Evolutionary conservation across 345 rosid species (phyloP).

Genomic region (Euphorbia pulcherrima): DNA sequence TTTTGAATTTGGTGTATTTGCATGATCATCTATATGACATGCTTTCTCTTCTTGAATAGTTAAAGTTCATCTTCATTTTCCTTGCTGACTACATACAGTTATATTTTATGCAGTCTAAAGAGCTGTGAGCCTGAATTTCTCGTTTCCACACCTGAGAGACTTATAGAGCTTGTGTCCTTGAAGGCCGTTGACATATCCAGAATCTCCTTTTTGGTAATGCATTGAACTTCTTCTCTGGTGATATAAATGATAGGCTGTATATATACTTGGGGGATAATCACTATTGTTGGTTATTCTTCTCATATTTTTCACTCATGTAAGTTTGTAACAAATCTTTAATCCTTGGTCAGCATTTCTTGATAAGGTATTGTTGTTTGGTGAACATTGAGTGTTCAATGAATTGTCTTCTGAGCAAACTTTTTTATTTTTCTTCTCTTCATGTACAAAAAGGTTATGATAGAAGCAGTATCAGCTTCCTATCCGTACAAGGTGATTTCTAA

Average conservation of each 20-base stretch:
- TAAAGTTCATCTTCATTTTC: background rate
- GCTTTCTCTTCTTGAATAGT: slow-evolving; percentile 3
- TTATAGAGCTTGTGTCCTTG: slow-evolving; percentile 64
- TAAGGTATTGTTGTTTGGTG: background rate
- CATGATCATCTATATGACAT: background rate
- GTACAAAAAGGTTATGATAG: background rate
- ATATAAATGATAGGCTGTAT: background rate
- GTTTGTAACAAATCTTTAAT: background rate
- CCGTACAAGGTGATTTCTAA: background rate
- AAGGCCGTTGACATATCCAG: slow-evolving; percentile 69
- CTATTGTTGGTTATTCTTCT: background rate
- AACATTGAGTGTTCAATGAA: background rate
- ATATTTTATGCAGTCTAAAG: slow-evolving; percentile 45
- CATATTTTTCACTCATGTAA: background rate
- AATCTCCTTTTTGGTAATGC: slow-evolving; percentile 71
- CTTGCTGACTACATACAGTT: background rate
- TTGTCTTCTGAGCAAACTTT: background rate
- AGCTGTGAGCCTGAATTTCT: slow-evolving; percentile 90
- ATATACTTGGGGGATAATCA: background rate
- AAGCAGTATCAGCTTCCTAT: background rate
- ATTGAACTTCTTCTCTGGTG: background rate
- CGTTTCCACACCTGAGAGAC: slow-evolving; percentile 83
- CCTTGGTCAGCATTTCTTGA: background rate
- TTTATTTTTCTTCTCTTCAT: background rate
- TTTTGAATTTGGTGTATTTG: background rate